A percentile compares a stretch with the other conserved stretches of the same genome.
Conservation (phyloP, 2,329 filamentous ascomycete genomes). For the Trichoderma sp. region DNA sequence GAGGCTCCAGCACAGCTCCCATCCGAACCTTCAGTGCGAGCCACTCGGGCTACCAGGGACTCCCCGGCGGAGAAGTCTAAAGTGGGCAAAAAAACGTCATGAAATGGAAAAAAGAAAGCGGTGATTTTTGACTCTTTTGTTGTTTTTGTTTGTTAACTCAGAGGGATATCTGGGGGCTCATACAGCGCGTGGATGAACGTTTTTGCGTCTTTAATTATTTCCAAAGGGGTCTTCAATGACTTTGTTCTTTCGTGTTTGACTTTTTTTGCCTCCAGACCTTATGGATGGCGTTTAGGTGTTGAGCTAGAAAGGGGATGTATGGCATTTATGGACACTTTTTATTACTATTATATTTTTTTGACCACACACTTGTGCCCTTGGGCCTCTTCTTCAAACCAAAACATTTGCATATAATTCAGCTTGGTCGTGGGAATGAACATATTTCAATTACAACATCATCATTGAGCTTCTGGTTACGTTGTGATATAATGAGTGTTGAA, state of each 20-base stretch:
- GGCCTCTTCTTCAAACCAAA: background rate
- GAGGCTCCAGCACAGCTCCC: conserved; percentile 22
- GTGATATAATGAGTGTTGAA: background rate
- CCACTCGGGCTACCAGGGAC: conserved; percentile 18
- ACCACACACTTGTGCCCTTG: background rate
- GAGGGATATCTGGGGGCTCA: background rate
- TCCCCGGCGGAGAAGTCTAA: conserved; percentile 13
- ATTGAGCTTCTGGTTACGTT: background rate
- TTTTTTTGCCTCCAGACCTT: conserved; percentile 17
- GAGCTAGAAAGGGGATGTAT: conserved; percentile 17
- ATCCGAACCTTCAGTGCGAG: conserved; percentile 23
- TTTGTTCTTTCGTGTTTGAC: conserved; percentile 19
- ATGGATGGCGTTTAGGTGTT: conserved; percentile 21
- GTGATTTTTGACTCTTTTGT: conserved; percentile 5
- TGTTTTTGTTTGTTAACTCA: background rate
- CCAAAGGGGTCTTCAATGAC: conserved; percentile 8
- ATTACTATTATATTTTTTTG: background rate
- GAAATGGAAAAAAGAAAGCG: background rate
- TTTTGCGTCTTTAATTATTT: conserved; percentile 5
- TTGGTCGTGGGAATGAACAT: conserved; percentile 11
- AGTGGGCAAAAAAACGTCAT: background rate
- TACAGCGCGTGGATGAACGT: conserved; percentile 11
- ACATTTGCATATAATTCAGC: conserved; percentile 13
- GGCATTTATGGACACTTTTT: conserved; percentile 13
- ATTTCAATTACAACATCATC: background rate